Evolutionary conservation across 1,284 basidiomycete genomes (phyloP).

Genomic region (Sanguinoderma infundibulare): DNA sequence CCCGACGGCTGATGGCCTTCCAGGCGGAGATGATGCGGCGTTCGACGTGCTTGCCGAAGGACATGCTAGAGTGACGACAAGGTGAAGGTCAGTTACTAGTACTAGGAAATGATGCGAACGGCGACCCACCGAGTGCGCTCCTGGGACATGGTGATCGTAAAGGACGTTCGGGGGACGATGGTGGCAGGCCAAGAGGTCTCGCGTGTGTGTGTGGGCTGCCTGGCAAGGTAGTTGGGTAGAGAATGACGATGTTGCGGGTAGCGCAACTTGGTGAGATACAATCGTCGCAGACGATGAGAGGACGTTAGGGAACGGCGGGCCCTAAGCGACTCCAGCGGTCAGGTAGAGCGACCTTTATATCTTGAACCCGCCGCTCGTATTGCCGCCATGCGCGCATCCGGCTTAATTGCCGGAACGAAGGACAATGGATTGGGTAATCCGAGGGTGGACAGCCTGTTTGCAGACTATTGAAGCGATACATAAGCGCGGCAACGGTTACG

Average conservation of each 20-base stretch:
- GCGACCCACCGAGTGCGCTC: constrained; percentile 32
- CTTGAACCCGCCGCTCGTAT: not conserved
- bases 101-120: too few species aligned
- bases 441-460: not conserved
- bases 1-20: constrained; percentile 60
- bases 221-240: not conserved
- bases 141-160: constrained; percentile 20
- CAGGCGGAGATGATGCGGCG: constrained; percentile 61
- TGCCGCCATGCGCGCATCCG: not conserved
- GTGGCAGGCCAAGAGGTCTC: not conserved
- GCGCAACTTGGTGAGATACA: not conserved
- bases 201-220: too few species aligned
- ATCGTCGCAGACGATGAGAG: constrained; percentile 27
- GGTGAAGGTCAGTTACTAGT: not conserved
- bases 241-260: not conserved
- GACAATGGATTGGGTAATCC: constrained; percentile 1
- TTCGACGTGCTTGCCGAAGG: constrained; percentile 54
- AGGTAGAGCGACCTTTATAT: not conserved
- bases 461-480: constrained; percentile 1
- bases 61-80: constrained; percentile 30
- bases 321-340: not conserved
- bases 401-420: not conserved
- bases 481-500: not conserved
- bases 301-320: not conserved
- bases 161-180: constrained; percentile 18